A percentile compares a stretch with the other conserved stretches of the same genome.
Conservation (phyloP, 768 basidiomycete genomes). For the Tephrocybe sp. region DNA sequence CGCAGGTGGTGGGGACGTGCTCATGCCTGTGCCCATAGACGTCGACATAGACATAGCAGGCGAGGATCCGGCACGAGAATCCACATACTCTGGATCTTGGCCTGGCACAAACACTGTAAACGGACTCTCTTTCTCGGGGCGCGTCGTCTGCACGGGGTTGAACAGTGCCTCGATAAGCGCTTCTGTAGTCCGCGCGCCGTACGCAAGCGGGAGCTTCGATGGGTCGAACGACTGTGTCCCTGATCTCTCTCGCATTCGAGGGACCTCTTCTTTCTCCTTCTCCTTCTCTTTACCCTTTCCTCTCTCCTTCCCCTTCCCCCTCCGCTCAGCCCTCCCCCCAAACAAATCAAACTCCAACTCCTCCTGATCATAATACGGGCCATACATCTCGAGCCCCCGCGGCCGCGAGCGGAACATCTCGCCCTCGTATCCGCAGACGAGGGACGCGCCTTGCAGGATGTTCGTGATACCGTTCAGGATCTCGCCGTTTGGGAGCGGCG, state of each 20-base stretch:
- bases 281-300: not conserved
- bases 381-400: slow-evolving; percentile 45
- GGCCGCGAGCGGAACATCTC: slow-evolving; percentile 53
- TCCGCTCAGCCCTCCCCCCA: slow-evolving; percentile 14
- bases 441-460: slow-evolving; percentile 33
- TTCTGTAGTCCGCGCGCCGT: slow-evolving; percentile 66
- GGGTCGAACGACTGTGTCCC: slow-evolving; percentile 30
- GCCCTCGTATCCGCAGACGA: slow-evolving; percentile 30
- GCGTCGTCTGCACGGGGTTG: slow-evolving; percentile 59
- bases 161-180: slow-evolving; percentile 77
- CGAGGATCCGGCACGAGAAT: not conserved
- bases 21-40: not conserved
- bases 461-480: slow-evolving; percentile 67
- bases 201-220: slow-evolving; percentile 45
- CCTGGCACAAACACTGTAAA: slow-evolving; percentile 38
- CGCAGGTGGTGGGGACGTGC: not conserved
- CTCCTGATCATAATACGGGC: slow-evolving; percentile 33
- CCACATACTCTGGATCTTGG: no score
- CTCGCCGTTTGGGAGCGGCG: slow-evolving; percentile 69
- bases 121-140: slow-evolving; percentile 34
- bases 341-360: slow-evolving; percentile 36
- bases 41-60: slow-evolving; percentile 6
- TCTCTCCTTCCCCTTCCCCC: not conserved
- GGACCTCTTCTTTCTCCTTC: slow-evolving; percentile 10
- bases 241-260: slow-evolving; percentile 1